Evolutionary conservation across 352 stramenopile species (phyloP), one percentile per base, ranked within the genome.

Genomic region (Stramenopiles sp.): DNA sequence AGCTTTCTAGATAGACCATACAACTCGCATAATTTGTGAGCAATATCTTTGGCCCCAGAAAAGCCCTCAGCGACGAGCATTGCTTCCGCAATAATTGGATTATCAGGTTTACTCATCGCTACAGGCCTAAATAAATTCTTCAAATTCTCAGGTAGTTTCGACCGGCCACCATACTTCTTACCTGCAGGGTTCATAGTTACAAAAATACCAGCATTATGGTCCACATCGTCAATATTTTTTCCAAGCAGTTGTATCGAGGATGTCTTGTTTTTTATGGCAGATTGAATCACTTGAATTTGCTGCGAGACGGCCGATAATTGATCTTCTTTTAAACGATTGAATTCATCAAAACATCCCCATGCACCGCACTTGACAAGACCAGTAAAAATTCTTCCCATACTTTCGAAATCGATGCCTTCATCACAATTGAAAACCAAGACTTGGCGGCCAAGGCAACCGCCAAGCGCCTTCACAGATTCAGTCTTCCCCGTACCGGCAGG

Each of bases 121-220:
- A 85, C 98, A 84, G 89, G 93, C 0, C 90, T 89, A 85, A 94
- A 94, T n/a, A 96, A 86, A 82, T 94, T 91, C 81, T 96, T 96
- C 0, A 96, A 82, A 76, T 95, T 96, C 78, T 94, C 91, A 1
- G 91, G 90, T 0, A 96, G 86, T 80, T 96, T 89, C 0, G 89
- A 93, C 0, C 90, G 89, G 22, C 55, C 55, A 71, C 22, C 55
- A 84, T 98, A 98, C n/a, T n/a, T n/a, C n/a, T n/a, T n/a, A n/a
- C n/a, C n/a, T 14, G 93, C 94, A 0, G 94, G 94, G 84, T 98
- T 98, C 94, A 98, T 98, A 22, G 94, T 98, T 82, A 98, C 98
- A 84, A 96, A 98, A 4, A 92, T 93, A 39, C 94, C 94, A 76
- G 95, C 94, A 25, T 89, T 94, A 0, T 89, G 93, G 83, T 93